phyloP scores from a whole-genome alignment of 352 stramenopile genomes.

The Pythium brachiatum region DNA sequence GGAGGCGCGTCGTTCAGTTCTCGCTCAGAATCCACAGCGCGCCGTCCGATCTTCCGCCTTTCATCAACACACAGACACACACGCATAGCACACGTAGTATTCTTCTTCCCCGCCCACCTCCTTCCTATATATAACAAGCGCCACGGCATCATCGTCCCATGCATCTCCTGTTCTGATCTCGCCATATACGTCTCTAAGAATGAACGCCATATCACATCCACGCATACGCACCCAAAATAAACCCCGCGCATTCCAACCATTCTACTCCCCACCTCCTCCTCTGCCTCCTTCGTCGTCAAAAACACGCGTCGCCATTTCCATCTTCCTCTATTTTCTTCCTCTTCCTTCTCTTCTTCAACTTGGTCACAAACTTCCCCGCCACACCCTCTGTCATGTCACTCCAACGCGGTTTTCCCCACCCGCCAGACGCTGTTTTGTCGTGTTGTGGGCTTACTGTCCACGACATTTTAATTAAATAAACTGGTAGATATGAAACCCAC shows the following conservation, averaged over 20 bases:
- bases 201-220: neutral
- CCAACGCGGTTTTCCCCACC: neutral
- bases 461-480: neutral
- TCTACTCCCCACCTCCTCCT: neutral
- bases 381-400: slow-evolving; percentile 6
- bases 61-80: neutral
- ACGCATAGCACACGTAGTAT: neutral
- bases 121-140: neutral
- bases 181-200: neutral
- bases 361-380: slow-evolving; percentile 23
- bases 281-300: neutral
- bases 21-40: neutral
- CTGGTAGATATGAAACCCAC: slow-evolving; percentile 6
- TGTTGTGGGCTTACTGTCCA: neutral
- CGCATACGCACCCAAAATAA: neutral
- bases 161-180: slow-evolving; percentile 2
- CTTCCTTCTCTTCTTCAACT: slow-evolving; percentile 8
- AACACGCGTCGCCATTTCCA: neutral
- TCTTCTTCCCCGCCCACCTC: neutral
- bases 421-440: neutral
- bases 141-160: neutral
- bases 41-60: neutral
- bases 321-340: neutral
- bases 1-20: neutral
- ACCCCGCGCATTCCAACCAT: slow-evolving; percentile 1